Evolutionary conservation across 352 stramenopile genomes (phyloP), one percentile per base, ranked within the genome.

Genomic region (Pythium vanterpoolii): DNA sequence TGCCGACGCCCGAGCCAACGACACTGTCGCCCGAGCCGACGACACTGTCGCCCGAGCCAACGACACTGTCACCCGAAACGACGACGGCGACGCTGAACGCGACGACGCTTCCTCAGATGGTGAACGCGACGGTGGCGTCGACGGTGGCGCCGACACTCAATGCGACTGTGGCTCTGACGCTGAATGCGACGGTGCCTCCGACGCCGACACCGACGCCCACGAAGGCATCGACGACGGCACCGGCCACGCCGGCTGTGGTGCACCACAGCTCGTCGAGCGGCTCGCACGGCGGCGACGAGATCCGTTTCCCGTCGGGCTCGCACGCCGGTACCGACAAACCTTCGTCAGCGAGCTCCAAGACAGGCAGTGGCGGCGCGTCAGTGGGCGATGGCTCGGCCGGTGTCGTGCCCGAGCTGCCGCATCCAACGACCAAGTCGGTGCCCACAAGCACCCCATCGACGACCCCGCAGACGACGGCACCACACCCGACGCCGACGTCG

Each of bases 211-310:
- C 19, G 18, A 27, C 14, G 19, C 47, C 16, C 26, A 38, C 19
- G 40, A 33, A 28, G 47, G 45, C 39, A 34, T 26, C 16, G 36
- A 38, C 19, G 40, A 33, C 39, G 47, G 45, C 39, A 34, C 33
- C 40, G 50, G 28, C 39, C 10, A 21, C 27, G 28, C 26, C 21
- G 21, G 19, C 46, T 19, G 27, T n/a, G 14, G 49, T 13, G 5
- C 24, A 28, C 33, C 14, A 56, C 49, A 23, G 31, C 44, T 50
- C 44, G 44, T 50, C 44, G 24, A 50, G 44, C 33, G 54, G 54
- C 14, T 62, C 54, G 23, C 43, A 62, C 19, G 40, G 23, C 55
- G 23, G 13, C 10, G 56, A 64, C 47, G 56, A 64, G 26, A 64
- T 64, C 24, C 18, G 36, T n/a, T 53, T 57, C 47, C 56, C 56